Percentiles rank a stretch among this genome's conserved stretches.
Evolutionary conservation across 805 yeast genomes (phyloP).

Genomic region (Candida koratica): DNA sequence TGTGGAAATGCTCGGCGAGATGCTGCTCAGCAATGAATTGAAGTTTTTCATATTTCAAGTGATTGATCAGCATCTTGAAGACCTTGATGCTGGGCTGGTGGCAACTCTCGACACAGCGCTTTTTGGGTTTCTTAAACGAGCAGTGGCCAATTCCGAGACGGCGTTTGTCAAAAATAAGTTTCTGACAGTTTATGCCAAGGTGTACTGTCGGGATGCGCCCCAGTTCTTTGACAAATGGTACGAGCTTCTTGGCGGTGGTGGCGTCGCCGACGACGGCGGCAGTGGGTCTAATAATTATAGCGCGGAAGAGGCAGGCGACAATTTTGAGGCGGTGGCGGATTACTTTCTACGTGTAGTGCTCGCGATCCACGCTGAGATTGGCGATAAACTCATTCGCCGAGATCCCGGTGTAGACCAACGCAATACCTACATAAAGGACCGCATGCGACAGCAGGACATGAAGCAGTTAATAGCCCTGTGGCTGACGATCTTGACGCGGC

Average conservation of each 20-base stretch:
- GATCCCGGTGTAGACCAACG: slow-evolving; percentile 59
- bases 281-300: background rate
- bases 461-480: slow-evolving; percentile 58
- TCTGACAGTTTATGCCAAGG: slow-evolving; percentile 29
- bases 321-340: slow-evolving; percentile 47
- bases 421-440: slow-evolving; percentile 74
- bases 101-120: slow-evolving; percentile 44
- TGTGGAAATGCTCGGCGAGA: slow-evolving; percentile 38
- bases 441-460: slow-evolving; percentile 76
- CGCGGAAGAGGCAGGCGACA: background rate
- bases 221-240: slow-evolving; percentile 32
- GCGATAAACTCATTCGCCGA: slow-evolving; percentile 80
- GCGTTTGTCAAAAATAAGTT: slow-evolving; percentile 36
- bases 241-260: slow-evolving; percentile 1
- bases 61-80: slow-evolving; percentile 52
- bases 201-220: slow-evolving; percentile 34
- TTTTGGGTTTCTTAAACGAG: slow-evolving; percentile 24
- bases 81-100: slow-evolving; percentile 44
- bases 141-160: background rate
- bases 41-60: slow-evolving; percentile 70
- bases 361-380: slow-evolving; percentile 85
- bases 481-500: slow-evolving; percentile 51
- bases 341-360: slow-evolving; percentile 69
- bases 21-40: slow-evolving; percentile 46
- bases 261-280: background rate